Base-by-base conservation (phyloP, 2,329 filamentous ascomycete genomes). In the Arthrobotrys sinensis region DNA sequence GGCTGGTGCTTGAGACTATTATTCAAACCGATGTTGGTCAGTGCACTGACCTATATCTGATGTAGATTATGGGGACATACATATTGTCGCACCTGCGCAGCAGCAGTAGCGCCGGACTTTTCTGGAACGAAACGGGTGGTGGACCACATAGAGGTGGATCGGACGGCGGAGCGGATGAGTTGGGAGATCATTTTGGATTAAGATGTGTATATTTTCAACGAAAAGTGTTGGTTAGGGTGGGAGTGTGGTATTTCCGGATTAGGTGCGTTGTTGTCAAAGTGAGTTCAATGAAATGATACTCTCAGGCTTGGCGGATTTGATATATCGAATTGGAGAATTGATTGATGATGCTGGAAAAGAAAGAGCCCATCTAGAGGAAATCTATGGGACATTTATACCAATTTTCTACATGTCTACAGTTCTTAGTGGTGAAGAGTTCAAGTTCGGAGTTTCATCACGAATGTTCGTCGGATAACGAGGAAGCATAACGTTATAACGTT, bases 401-500 rank as follows among this genome's bases (percentile, higher is more conserved):
- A 43, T 40, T 60, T 60, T 19, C 12, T 28, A 28, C 24, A 28
- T 2, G 2, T 4, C 12, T n/a, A 28, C 3, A 19, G 10, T 10
- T 0, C 3, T 28, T 28, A 28, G 10, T 1, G 10, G 19, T 43
- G 6, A 10, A 60, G 2, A 2, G 14, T 21, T 60, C 36, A 60
- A n/a, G 19, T 43, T 55, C 16, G 5, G 11, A 60, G 28, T 12
- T n/a, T 14, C 11, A 16, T n/a, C 10, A 14, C 24, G 24, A 28
- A 14, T 14, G 12, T n/a, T 10, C 53, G 16, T 21, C 3, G 16
- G 3, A 55, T 72, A 64, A 64, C 68, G 57, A 55, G 24, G 24
- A 21, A 53, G 48, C 57, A 65, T 64, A 72, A 72, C 57, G 68
- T 71, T 72, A 72, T 72, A 72, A 72, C 68, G 68, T 72, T 72